Evolutionary conservation across 768 basidiomycete genomes (phyloP).

Genomic region (Trametes sanguinea): DNA sequence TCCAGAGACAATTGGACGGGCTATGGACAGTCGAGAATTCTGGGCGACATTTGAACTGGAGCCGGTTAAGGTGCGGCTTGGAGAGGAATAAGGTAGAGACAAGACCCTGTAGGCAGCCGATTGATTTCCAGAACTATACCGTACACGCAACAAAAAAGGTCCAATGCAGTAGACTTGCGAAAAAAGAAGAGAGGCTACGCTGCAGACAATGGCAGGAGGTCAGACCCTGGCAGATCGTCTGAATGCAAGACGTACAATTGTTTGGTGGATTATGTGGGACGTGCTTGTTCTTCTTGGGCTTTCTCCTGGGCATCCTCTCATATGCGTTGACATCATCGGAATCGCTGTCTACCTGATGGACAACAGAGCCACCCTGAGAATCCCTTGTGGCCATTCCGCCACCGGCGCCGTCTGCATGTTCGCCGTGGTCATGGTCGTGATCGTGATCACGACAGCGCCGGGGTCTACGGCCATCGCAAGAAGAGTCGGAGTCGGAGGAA

Average conservation of each 20-base stretch:
- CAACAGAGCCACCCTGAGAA: constrained; percentile 24
- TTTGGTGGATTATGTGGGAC: not conserved
- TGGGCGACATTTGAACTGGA: constrained; percentile 51
- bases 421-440: constrained; percentile 24
- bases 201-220: not conserved
- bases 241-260: not conserved
- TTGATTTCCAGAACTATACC: not conserved
- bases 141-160: not conserved
- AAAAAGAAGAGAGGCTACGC: not conserved
- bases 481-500: constrained; percentile 47
- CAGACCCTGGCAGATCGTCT: not conserved
- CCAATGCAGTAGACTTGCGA: not conserved
- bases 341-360: constrained; percentile 30
- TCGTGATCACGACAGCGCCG: constrained; percentile 14
- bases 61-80: constrained; percentile 42
- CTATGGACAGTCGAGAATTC: constrained; percentile 62
- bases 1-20: constrained; percentile 49
- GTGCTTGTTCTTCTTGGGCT: constrained; percentile 27
- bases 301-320: constrained; percentile 35
- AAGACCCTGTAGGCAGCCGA: not conserved
- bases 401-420: constrained; percentile 12
- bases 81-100: constrained; percentile 14
- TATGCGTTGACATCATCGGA: constrained; percentile 37
- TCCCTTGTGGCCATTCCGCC: constrained; percentile 21
- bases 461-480: constrained; percentile 18